Base-by-base conservation (phyloP, 192 early-diverging fungal species). In the Mortierella claussenii region DNA sequence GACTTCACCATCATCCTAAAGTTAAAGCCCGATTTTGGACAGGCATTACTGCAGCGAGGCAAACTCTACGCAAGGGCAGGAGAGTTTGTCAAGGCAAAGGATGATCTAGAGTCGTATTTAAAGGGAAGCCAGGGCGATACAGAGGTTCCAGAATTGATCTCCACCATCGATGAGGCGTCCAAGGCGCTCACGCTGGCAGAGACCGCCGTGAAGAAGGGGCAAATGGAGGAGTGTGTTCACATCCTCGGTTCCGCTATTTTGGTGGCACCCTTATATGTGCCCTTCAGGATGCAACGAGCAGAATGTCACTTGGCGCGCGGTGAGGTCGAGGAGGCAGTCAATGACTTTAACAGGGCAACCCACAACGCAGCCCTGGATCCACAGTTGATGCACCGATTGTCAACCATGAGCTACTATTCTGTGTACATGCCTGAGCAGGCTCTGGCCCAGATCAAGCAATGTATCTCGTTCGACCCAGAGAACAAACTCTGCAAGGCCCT, bases 391-490 rank as follows among this genome's bases (percentile, higher is more conserved):
- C 68, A 89, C 27, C 79, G 81, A 33, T 79, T 99, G 24, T 89
- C 90, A 13, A 83, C 87, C 28, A 85, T 98, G 60, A 90, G 92
- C 61, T 89, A 86, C 50, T 86, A 85, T 60, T 79, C 79, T 4
- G 58, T 93, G 32, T 82, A 95, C 40, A 91, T 96, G 83, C 84
- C 87, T 1, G 80, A 86, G 63, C 86, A 86, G 28, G 91, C 94
- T 10, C 49, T 95, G 31, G 65, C 82, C 1, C 82, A 85, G 58
- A 81, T 93, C 61, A 96, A 96, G 50, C 92, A 94, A 58, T 97
- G 97, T 70, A 81, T 97, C 13, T 86, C 89, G 27, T 89, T 90
- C 5, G 97, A 99, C 69, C 96, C 95, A 1, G 97, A 99, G 46
- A 89, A 99, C 78, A 94, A 93, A 74, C 33, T 79, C 30, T 98